Evolutionary conservation across 176 grass and related monocot genomes (phyloP), one percentile per base, ranked within the genome.

Genomic region (Cymbopogon citratus): DNA sequence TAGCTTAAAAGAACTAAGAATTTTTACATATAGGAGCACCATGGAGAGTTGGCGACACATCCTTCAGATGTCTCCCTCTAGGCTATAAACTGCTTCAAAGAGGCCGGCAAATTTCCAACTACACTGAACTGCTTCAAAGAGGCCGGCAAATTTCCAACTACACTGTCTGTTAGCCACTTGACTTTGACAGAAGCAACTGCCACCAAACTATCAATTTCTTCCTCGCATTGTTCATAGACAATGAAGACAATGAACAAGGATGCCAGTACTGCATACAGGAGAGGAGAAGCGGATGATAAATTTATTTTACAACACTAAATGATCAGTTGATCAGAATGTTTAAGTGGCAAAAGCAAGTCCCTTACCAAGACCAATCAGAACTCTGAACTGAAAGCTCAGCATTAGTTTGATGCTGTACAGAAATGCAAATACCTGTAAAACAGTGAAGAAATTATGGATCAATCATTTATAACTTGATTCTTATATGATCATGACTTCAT

Each of bases 191-290:
- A 81, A 82, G 85, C 79, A 69, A 48, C 56, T 23, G 83, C 31
- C 29, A 84, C 84, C 76, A 99, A 72, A 45, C 24, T 77, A 49
- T 95, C 87, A 52, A 95, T 88, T 85, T 95, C 96, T 69, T 91
- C 84, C 76, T 99, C 92, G 45, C 87, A 95, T 73, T 99, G 92
- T 59, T 99, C 96, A 71, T 99, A 99, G 82, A 99, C 89, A 51
- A 98, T 91, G 82, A 98, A 98, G 84, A 92, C 79, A 74, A 84
- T 86, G 77, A 95, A 99, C 78, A 87, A 65, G 51, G 81, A 95
- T 81, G 91, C 73, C 65, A 95, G 68, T 51, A 66, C 96, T 99
- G 91, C 79, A 86, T 69, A 77, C 16, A 25, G 28, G 5, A 64
- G 62, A 60, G 35, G 33, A 27, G 25, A 73, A 61, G 73, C 59